A percentile compares a stretch with the other conserved stretches of the same genome.
Evolutionary conservation across 805 yeast genomes (phyloP).

Genomic region (Schwanniomyces polymorphus): DNA sequence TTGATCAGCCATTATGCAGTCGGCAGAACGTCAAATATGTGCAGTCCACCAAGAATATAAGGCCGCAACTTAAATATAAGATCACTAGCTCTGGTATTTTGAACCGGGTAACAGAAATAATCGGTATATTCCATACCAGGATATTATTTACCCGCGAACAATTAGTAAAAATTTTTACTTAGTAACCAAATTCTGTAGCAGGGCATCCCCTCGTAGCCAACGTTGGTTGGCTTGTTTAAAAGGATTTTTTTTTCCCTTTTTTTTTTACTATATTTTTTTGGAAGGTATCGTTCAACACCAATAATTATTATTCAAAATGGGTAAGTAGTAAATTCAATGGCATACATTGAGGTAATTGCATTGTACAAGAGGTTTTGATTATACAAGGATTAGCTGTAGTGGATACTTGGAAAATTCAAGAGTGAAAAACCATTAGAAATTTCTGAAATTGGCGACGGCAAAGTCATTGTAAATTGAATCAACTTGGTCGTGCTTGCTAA

Average conservation of each 20-base stretch:
- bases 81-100: not conserved
- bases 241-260: slow-evolving; percentile 13
- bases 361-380: not conserved
- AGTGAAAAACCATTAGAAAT: not conserved
- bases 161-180: slow-evolving; percentile 7
- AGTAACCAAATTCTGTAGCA: not conserved
- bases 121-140: slow-evolving; percentile 11
- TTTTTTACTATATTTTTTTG: slow-evolving; percentile 9
- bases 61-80: not conserved
- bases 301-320: slow-evolving; percentile 31
- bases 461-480: not conserved
- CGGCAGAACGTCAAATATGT: not conserved
- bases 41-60: not conserved
- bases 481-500: not conserved
- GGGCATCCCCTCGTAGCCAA: slow-evolving; percentile 15
- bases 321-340: slow-evolving; percentile 21
- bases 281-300: slow-evolving; percentile 20
- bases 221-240: slow-evolving; percentile 8
- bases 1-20: not conserved
- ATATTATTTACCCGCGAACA: slow-evolving; percentile 7
- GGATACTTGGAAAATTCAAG: not conserved
- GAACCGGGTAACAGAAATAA: not conserved
- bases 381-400: not conserved
- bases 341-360: not conserved
- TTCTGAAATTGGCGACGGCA: not conserved